phyloP scores from a whole-genome alignment of 176 grass and related monocot genomes.

The Rhipidocladum racemiflorum region DNA sequence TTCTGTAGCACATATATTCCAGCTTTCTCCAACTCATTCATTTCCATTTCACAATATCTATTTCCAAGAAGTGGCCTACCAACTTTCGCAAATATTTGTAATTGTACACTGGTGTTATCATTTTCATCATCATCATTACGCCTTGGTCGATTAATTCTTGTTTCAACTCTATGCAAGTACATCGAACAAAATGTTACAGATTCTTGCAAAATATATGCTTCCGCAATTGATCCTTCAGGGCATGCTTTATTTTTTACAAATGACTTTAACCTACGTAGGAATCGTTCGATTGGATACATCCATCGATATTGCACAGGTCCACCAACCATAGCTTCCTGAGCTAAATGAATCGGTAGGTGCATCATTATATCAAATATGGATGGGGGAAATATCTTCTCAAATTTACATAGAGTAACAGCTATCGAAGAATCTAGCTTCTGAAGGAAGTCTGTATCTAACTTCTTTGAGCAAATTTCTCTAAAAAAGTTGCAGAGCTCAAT shows the following conservation, averaged over 20 bases:
- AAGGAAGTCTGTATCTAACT: background rate
- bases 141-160: background rate
- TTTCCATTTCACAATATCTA: background rate
- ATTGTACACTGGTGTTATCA: too few relatives aligned
- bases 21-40: background rate
- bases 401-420: background rate
- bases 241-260: too few relatives aligned
- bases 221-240: too few relatives aligned
- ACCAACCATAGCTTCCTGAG: background rate
- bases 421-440: background rate
- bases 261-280: background rate
- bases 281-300: background rate
- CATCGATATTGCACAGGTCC: background rate
- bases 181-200: too few relatives aligned
- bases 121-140: background rate
- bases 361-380: background rate
- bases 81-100: background rate
- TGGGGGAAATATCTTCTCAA: background rate
- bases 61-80: background rate
- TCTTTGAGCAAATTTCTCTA: background rate
- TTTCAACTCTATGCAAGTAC: background rate
- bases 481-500: slow-evolving; percentile 2
- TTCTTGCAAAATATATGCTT: too few relatives aligned
- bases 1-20: background rate
- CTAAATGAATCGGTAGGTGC: too few relatives aligned